Evolutionary conservation across 140 eudicot species (phyloP).

Genomic region (Stevia rebaudiana): DNA sequence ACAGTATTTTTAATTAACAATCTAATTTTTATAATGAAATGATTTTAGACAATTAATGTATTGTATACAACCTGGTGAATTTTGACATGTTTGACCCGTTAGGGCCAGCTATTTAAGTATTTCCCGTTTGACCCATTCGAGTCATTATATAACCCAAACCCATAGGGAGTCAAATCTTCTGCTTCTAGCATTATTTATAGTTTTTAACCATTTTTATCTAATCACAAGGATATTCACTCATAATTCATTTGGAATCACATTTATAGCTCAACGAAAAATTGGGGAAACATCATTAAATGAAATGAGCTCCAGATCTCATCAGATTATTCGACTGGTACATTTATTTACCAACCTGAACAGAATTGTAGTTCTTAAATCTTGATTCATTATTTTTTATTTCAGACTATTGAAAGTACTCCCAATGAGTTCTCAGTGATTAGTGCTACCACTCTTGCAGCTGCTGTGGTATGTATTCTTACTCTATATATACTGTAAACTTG

Average conservation of each 20-base stretch:
- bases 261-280: conserved; percentile 79
- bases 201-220: too few relatives aligned
- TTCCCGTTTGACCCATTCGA: neutral
- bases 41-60: neutral
- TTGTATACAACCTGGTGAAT: neutral
- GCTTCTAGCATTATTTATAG: neutral
- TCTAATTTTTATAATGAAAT: too few relatives aligned
- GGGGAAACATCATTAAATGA: conserved; percentile 89
- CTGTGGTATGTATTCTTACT: conserved; percentile 51
- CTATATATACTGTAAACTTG: neutral
- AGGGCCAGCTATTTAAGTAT: neutral
- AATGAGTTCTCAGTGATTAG: conserved; percentile 41
- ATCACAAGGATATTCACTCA: conserved; percentile 16
- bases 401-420: conserved; percentile 82
- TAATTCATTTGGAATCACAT: conserved; percentile 8
- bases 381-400: conserved; percentile 20
- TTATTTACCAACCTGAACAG: conserved; percentile 10
- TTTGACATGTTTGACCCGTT: neutral
- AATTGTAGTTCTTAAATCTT: neutral
- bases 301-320: conserved; percentile 94
- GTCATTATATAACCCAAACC: neutral
- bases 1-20: neutral
- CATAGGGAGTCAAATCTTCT: neutral
- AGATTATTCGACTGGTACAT: conserved; percentile 81
- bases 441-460: conserved; percentile 69